Conservation (phyloP, 306 rosid genomes). For the Neltuma alba region DNA sequence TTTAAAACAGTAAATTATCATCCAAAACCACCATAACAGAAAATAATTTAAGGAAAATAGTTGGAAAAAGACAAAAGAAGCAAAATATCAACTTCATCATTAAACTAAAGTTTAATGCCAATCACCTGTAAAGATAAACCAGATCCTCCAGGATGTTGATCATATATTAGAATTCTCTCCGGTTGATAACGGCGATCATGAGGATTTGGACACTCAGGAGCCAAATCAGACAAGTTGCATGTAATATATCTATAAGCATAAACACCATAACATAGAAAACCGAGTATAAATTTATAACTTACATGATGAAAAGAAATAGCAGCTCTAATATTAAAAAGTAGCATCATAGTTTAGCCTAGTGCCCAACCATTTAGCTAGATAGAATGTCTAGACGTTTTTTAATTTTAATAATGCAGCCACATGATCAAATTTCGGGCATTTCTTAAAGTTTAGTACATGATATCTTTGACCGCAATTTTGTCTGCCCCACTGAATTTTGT, state of each 20-base stretch:
- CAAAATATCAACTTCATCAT: slow-evolving; percentile 15
- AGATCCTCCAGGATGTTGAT: slow-evolving; percentile 87
- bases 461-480: no score
- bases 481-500: no score
- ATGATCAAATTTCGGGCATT: not conserved
- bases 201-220: slow-evolving; percentile 88
- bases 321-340: slow-evolving; percentile 12
- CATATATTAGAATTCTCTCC: slow-evolving; percentile 85
- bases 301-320: not conserved
- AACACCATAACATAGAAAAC: slow-evolving; percentile 35
- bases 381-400: slow-evolving; percentile 1
- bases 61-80: not conserved
- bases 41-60: not conserved
- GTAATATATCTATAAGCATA: slow-evolving; percentile 63
- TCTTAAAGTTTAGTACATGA: slow-evolving; percentile 16
- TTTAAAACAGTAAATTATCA: slow-evolving; percentile 24
- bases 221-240: slow-evolving; percentile 85
- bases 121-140: slow-evolving; percentile 78
- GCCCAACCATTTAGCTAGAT: slow-evolving; percentile 16
- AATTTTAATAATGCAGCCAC: slow-evolving; percentile 16
- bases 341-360: slow-evolving; percentile 8
- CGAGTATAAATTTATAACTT: slow-evolving; percentile 3
- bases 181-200: slow-evolving; percentile 74
- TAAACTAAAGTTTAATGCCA: slow-evolving; percentile 11
- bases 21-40: slow-evolving; percentile 20